Evolutionary conservation across 768 basidiomycete genomes (phyloP).

Genomic region (Serendipita sp.): DNA sequence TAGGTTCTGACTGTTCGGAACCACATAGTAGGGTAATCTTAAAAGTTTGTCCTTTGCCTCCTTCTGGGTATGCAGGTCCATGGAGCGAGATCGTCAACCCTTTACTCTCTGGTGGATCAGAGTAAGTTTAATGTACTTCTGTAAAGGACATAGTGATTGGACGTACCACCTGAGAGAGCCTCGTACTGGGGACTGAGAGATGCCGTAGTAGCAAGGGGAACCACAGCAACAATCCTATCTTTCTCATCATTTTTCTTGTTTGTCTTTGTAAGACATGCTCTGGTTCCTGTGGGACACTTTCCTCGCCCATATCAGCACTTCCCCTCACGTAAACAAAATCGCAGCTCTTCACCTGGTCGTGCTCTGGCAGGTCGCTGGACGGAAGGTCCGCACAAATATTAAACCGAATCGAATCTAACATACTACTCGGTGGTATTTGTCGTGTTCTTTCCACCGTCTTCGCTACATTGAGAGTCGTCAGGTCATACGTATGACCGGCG

Average conservation of each 20-base stretch:
- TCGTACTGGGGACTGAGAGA: conserved; percentile 17
- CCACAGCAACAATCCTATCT: conserved; percentile 55
- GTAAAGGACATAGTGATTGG: neutral
- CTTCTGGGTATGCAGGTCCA: conserved; percentile 44
- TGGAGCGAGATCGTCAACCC: conserved; percentile 40
- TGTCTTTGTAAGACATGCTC: conserved; percentile 55
- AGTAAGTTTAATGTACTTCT: conserved; percentile 9
- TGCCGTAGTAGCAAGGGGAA: conserved; percentile 43
- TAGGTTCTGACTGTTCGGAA: conserved; percentile 25
- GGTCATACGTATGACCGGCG: conserved; percentile 34
- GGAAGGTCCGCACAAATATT: conserved; percentile 50
- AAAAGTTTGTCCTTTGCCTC: conserved; percentile 29
- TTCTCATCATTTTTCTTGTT: conserved; percentile 38
- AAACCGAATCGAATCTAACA: conserved; percentile 43
- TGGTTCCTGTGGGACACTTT: conserved; percentile 53
- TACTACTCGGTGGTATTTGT: conserved; percentile 46
- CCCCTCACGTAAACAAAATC: neutral
- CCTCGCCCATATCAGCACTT: neutral
- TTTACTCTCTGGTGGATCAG: conserved; percentile 28
- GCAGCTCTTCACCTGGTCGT: conserved; percentile 47
- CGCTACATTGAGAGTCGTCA: conserved; percentile 37
- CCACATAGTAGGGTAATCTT: conserved; percentile 46
- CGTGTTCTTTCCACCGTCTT: conserved; percentile 35
- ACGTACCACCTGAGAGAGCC: conserved; percentile 19
- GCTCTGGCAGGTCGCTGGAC: conserved; percentile 27